Evolutionary conservation across 768 basidiomycete species (phyloP).

Genomic region (Candolleomyces eurysporus): DNA sequence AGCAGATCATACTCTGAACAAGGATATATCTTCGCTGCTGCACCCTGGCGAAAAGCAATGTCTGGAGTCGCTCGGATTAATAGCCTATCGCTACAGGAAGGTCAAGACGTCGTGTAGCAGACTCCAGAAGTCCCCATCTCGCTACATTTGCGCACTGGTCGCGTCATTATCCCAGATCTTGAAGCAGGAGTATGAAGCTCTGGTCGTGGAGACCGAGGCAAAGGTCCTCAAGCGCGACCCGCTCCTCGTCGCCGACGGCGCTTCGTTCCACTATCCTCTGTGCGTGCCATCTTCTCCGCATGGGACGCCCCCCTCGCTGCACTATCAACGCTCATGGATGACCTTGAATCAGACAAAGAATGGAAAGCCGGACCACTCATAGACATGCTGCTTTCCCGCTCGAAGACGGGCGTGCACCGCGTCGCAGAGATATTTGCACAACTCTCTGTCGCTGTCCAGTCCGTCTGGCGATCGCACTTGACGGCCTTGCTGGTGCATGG

Average conservation of each 20-base stretch:
- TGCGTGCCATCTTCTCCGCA: slow-evolving; percentile 79
- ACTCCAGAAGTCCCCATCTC: slow-evolving; percentile 59
- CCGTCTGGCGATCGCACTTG: slow-evolving; percentile 83
- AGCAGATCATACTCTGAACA: slow-evolving; percentile 52
- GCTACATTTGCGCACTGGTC: slow-evolving; percentile 78
- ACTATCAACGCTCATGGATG: slow-evolving; percentile 61
- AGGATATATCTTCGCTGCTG: slow-evolving; percentile 66
- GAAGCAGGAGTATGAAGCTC: slow-evolving; percentile 74
- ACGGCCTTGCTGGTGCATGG: slow-evolving; percentile 77
- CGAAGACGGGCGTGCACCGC: slow-evolving; percentile 76
- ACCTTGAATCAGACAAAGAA: slow-evolving; percentile 51
- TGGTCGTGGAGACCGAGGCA: slow-evolving; percentile 79
- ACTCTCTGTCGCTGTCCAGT: slow-evolving; percentile 73
- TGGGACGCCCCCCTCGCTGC: slow-evolving; percentile 88
- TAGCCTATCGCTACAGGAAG: slow-evolving; percentile 73
- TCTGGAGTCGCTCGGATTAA: slow-evolving; percentile 72
- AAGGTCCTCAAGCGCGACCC: slow-evolving; percentile 75
- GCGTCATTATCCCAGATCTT: slow-evolving; percentile 72
- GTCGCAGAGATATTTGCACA: slow-evolving; percentile 69
- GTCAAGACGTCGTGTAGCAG: slow-evolving; percentile 57
- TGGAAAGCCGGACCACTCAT: slow-evolving; percentile 81
- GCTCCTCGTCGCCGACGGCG: slow-evolving; percentile 71
- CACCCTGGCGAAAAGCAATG: slow-evolving; percentile 89
- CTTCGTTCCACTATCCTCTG: slow-evolving; percentile 85
- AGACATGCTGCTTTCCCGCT: slow-evolving; percentile 69